A percentile compares a stretch with the other conserved stretches of the same genome.
Conservation (phyloP, 116 monocot genomes). For the Posidonia oceanica region DNA sequence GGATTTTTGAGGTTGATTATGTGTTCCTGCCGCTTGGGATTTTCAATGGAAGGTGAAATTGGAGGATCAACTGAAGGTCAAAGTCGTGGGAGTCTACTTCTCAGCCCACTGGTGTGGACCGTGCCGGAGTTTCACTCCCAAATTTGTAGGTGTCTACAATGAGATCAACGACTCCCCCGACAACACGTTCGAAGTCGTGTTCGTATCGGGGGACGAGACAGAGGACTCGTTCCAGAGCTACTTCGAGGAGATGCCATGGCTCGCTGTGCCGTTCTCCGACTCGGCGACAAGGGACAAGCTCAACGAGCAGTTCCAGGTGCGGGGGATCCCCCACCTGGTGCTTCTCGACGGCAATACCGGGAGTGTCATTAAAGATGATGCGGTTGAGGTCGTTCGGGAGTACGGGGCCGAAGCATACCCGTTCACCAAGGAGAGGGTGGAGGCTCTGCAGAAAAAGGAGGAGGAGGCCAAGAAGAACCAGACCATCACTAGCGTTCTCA, state of each 20-base stretch:
- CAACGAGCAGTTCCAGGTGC: slow-evolving; percentile 25
- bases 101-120: slow-evolving; percentile 50
- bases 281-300: slow-evolving; percentile 18
- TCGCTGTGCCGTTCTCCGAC: slow-evolving; percentile 64
- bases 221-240: slow-evolving; percentile 30
- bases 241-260: slow-evolving; percentile 79
- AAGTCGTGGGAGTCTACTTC: slow-evolving; percentile 48
- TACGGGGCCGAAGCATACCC: slow-evolving; percentile 42
- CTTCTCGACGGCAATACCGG: slow-evolving; percentile 31
- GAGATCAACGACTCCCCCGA: slow-evolving; percentile 20
- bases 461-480: slow-evolving; percentile 37
- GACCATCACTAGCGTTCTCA: slow-evolving; percentile 27
- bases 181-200: slow-evolving; percentile 39
- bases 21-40: too few relatives aligned
- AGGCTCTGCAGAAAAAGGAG: slow-evolving; percentile 28
- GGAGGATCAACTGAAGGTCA: too few relatives aligned
- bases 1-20: too few relatives aligned
- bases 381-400: slow-evolving; percentile 19
- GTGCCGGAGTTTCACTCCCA: slow-evolving; percentile 47
- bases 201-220: slow-evolving; percentile 43
- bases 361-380: slow-evolving; percentile 18
- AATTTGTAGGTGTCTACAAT: slow-evolving; percentile 30
- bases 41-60: too few relatives aligned
- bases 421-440: slow-evolving; percentile 41
- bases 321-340: slow-evolving; percentile 41